Base-by-base conservation (phyloP, 2,329 filamentous ascomycete species). In the Aspergillus sp. region DNA sequence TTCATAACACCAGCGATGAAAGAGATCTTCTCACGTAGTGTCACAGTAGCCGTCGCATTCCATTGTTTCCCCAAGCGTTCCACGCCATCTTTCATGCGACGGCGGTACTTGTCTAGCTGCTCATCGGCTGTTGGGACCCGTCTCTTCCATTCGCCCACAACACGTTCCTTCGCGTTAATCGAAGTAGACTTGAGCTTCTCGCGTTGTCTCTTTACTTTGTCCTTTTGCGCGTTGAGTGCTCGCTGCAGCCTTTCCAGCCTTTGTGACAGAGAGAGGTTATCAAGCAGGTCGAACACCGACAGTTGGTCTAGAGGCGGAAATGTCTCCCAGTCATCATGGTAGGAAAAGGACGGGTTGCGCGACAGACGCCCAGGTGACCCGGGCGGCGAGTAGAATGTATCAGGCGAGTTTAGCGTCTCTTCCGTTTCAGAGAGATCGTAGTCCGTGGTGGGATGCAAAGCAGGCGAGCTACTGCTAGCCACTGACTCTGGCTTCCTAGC, bases 1-100 rank as follows among this genome's bases (percentile, higher is more conserved):
- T 99, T 99, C 80, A 97, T 86, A 67, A 97, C 93, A 70, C 92
- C 95, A 62, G 88, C 94, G 64, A 99, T 97, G 77, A 99, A 99
- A 5, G 94, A 93, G 52, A 96, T 82, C 83, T 99, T 99, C 80
- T 99, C 95, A 60, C 93, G 88, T 53, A 91, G 78, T 1, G 92
- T 97, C 68, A 99, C 92, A 8, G 87, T 88, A 70, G 92, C 92
- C 17, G 90, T 91, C 72, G 96, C 90, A 72, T 91, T 95, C 93
- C 94, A 99, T 71, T 88, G 88, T 66, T 84, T 86, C 62, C 89
- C 90, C 36, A 98, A 83, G 66, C 91, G 90, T 70, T 97, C 93
- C n/a, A 98, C 92, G 53, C 89, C 92, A 53, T 85, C 84, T 66
- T 89, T 89, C 92, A 98, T 95, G 61, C 90, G 90, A 75, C 87